Base-by-base conservation (phyloP, 2,329 filamentous ascomycete species). In the Xenoacremonium recifei region DNA sequence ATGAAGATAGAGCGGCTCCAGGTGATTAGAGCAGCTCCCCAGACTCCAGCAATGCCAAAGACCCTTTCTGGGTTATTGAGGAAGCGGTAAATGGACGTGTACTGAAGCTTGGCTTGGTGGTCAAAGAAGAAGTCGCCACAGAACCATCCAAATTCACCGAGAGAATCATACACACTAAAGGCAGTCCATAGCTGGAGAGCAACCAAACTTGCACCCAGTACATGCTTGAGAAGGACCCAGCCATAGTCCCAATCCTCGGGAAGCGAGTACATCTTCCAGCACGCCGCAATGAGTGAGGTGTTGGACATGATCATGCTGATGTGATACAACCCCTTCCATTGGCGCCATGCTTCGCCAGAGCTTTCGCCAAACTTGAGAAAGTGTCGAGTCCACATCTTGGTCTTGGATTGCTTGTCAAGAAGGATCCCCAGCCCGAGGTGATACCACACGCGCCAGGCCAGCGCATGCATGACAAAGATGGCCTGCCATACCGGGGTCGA, bases 41-140 rank as follows among this genome's bases (percentile, higher is more conserved):
- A 99, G 6, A 96, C 76, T n/a, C 91, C 93, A 15, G 92, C 92
- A 5, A 95, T 84, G 20, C 93, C 93, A 50, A 99, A 85, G 29
- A 97, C 84, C 42, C 92, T 85, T 66, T 99, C 93, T 0, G 93
- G 93, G 60, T 97, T 99, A 71, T 99, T 99, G 53, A 99, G 75
- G 69, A 95, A 99, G 35, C 93, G 89, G 66, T 99, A 99, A 58
- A 99, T 99, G 48, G 92, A 95, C 54, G 87, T 90, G 68, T 99
- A 99, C 1, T 89, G 97, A 48, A 97, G 76, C 67, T 93, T 95
- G 11, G 85, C 85, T 10, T 84, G 81, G 34, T 89, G 85, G 48
- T 96, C 89, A 62, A 93, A 96, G 75, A 99, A 97, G 73, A 97
- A 99, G 63, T 99, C 93, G 15, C 93, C 93, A 60, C 91, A 97